phyloP scores from a whole-genome alignment of 2,329 filamentous ascomycete species.

The Calonectria hongkongensis region DNA sequence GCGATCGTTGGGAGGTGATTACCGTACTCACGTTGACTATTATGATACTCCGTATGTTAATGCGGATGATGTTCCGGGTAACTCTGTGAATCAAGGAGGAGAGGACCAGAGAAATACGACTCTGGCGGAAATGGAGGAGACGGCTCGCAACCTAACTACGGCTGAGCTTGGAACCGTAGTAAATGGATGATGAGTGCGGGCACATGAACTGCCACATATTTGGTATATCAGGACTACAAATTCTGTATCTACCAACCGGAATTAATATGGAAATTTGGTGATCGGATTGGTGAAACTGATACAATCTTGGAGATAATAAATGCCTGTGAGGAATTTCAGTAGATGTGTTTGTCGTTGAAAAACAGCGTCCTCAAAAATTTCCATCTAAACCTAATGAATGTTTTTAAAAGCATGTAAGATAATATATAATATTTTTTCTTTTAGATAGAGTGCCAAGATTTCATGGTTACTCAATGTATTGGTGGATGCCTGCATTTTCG shows the following conservation, averaged over 20 bases:
- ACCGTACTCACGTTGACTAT: slow-evolving; percentile 30
- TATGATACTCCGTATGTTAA: slow-evolving; percentile 13
- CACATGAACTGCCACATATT: background rate
- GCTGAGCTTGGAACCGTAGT: slow-evolving; percentile 23
- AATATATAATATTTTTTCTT: no score
- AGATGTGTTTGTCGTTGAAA: no score
- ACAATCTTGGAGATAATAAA: background rate
- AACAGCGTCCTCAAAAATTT: no score
- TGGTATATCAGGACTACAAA: no score
- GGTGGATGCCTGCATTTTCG: no score
- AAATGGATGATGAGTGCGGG: background rate
- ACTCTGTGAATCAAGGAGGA: slow-evolving; percentile 7
- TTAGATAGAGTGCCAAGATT: no score
- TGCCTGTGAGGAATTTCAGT: background rate
- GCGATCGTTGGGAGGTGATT: slow-evolving; percentile 14
- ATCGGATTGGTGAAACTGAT: background rate
- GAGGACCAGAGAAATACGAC: slow-evolving; percentile 29
- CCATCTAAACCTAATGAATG: no score
- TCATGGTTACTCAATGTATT: no score
- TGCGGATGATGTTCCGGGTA: background rate
- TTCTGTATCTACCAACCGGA: no score
- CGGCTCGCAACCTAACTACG: slow-evolving; percentile 23
- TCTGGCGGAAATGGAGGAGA: slow-evolving; percentile 27
- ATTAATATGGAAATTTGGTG: background rate
- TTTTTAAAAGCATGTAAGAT: no score